These are phyloP conservation scores for Apiotrichum akiyoshidainum DNA, from an alignment of 1,284 basidiomycete species.

Conservation along the genomic window DNA sequence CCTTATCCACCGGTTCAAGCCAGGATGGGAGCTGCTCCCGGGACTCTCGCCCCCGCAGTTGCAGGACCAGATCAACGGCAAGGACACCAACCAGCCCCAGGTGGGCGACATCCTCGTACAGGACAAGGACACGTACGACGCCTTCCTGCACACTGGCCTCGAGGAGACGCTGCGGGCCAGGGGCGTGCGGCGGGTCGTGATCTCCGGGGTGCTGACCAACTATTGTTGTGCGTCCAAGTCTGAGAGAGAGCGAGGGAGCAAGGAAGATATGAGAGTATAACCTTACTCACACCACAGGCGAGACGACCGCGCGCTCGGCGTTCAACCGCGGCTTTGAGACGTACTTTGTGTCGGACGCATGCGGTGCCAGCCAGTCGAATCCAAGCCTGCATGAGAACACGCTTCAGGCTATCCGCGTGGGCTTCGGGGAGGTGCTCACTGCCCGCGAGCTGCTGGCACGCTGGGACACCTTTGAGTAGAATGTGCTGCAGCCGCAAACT, in stretches of 20 bases:
- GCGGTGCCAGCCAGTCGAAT: not conserved
- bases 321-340: conserved; percentile 13
- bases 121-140: conserved; percentile 14
- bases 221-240: conserved; percentile 7
- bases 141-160: conserved; percentile 8
- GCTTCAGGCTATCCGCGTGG: conserved; percentile 1
- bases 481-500: too few species aligned
- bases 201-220: conserved; percentile 10
- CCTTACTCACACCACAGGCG: not conserved
- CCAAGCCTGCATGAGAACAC: not conserved
- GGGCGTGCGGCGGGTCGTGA: not conserved
- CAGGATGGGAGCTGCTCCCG: conserved; percentile 4
- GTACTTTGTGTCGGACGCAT: conserved; percentile 6
- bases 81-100: not conserved
- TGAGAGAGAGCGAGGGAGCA: not conserved
- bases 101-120: not conserved
- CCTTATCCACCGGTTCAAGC: conserved; percentile 1
- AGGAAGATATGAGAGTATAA: not conserved
- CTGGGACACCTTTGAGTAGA: not conserved
- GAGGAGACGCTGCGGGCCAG: conserved; percentile 3
- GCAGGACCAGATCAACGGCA: too few species aligned
- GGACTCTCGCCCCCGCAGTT: not conserved
- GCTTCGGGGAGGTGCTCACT: conserved; percentile 8
- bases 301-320: conserved; percentile 11
- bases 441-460: not conserved